Percentiles rank a stretch among this genome's conserved stretches.
Evolutionary conservation across 208 protist species (phyloP).

Genomic region (Angomonas desouzai): DNA sequence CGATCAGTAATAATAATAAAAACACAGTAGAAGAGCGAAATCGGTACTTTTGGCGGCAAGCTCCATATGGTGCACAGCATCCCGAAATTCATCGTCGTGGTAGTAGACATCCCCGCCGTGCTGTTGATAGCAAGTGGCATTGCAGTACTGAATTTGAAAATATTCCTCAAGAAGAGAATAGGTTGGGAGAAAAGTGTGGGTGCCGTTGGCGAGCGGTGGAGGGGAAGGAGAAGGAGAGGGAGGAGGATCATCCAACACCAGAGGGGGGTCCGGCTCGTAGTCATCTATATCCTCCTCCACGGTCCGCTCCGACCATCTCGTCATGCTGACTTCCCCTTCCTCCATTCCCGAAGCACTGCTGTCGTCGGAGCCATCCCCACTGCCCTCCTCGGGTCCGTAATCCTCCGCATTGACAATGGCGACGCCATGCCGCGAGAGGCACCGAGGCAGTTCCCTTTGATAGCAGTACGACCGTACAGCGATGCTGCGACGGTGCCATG

Average conservation of each 20-base stretch:
- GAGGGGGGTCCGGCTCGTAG: no score
- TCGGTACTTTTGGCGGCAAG: conserved; percentile 42
- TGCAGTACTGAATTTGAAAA: conserved; percentile 26
- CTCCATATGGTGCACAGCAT: conserved; percentile 53
- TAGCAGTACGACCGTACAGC: conserved; percentile 20
- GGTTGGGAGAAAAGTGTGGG: conserved; percentile 36
- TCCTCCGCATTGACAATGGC: conserved; percentile 12
- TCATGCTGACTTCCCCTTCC: no score
- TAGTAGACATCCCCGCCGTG: conserved; percentile 2
- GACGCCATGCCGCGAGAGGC: conserved; percentile 10
- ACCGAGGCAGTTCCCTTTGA: conserved; percentile 15
- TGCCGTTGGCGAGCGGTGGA: conserved; percentile 22
- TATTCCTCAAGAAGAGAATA: conserved; percentile 26
- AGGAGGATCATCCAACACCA: neutral
- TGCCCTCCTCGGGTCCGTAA: neutral
- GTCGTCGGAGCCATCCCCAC: neutral
- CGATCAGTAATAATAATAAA: conserved; percentile 30
- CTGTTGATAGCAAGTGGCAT: conserved; percentile 27
- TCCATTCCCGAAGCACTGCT: no score
- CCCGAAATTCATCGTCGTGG: conserved; percentile 18
- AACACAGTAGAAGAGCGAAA: conserved; percentile 43
- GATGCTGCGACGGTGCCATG: neutral
- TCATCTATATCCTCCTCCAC: no score
- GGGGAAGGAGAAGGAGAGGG: conserved; percentile 1
- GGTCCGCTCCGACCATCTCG: no score